Base-by-base conservation (phyloP, 768 basidiomycete genomes). In the Leucosporidium creatinivorum region DNA sequence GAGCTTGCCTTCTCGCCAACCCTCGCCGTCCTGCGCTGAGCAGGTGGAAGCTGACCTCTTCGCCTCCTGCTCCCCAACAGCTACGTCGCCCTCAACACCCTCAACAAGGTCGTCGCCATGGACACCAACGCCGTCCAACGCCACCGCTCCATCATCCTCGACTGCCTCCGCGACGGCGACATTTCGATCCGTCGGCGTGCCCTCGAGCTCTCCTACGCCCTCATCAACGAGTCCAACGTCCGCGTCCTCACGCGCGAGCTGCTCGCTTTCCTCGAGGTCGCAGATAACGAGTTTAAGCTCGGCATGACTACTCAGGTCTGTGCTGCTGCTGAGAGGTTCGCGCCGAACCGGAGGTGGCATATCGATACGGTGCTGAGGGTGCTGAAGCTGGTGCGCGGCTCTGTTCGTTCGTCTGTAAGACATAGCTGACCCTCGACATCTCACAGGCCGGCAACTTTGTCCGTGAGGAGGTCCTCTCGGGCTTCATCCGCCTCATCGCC, bases 271-370 rank as follows among this genome's bases (percentile, higher is more conserved):
- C 84, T 99, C 21, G 94, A 98, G 75, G 91, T 97, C 25, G 94
- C 96, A 36, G 96, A 98, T 76, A 93, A 97, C 69, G 96, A 99
- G 77, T 99, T 99, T 82, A 99, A 99, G 80, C 85, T 91, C 19
- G 89, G 91, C 1, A 88, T 99, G 86, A 99, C 96, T 0, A 97
- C 94, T 0, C 94, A 99, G 78, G 93, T 99, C 58, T 91, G 88
- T 62, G 81, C 97, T 30, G 94, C 93, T 3, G 96, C 96, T 0
- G 96, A 99, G 79, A 83, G 93, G 55, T 98, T 91, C 76, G 94
- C 94, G 0, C 96, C 96, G 0, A 97, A 94, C 78, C 93, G 93
- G 79, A 84, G 96, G 70, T 99, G 94, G 94, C 96, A 99, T 77
- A 99, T 99, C 61, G 96, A 98, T 77, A 98, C 96, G 0, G 90